phyloP scores from a whole-genome alignment of 257 asterid genomes.

The Marsdenia floribunda region DNA sequence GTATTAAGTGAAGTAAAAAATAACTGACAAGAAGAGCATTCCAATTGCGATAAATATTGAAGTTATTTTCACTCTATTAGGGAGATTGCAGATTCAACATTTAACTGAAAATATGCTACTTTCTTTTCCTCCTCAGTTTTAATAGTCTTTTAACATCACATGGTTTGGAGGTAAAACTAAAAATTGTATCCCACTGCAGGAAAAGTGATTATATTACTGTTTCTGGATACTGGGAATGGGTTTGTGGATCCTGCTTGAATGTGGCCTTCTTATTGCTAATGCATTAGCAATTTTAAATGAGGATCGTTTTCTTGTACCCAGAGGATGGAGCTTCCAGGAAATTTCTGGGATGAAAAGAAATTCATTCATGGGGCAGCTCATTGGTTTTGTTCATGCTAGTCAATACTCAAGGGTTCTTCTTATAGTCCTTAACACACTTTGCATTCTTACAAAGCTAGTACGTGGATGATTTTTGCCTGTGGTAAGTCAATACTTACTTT shows the following conservation, averaged over 20 bases:
- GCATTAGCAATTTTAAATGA: slow-evolving; percentile 51
- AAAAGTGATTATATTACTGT: not conserved
- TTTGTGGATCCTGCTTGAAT: slow-evolving; percentile 28
- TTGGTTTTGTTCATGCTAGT: slow-evolving; percentile 64
- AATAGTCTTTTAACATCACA: not conserved
- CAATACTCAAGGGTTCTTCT: slow-evolving; percentile 67
- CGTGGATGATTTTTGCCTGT: slow-evolving; percentile 39
- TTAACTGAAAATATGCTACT: not conserved
- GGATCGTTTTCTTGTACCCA: slow-evolving; percentile 63
- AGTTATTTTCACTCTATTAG: not conserved
- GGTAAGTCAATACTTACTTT: not conserved
- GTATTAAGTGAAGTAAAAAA: not conserved
- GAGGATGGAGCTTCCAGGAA: slow-evolving; percentile 86
- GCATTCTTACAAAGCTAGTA: slow-evolving; percentile 53
- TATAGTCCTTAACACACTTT: slow-evolving; percentile 54
- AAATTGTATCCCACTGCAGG: not conserved
- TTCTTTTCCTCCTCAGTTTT: not conserved
- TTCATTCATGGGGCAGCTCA: slow-evolving; percentile 68
- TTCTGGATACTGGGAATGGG: slow-evolving; percentile 16
- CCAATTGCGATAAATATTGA: not conserved
- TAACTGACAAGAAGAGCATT: not conserved
- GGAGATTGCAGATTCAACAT: not conserved
- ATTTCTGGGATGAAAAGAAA: slow-evolving; percentile 63
- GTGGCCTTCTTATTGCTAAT: slow-evolving; percentile 23
- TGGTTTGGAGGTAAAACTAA: not conserved